A percentile compares a stretch with the other conserved stretches of the same genome.
phyloP scores from a whole-genome alignment of 352 stramenopile species.

The Thalassiosira hispida region DNA sequence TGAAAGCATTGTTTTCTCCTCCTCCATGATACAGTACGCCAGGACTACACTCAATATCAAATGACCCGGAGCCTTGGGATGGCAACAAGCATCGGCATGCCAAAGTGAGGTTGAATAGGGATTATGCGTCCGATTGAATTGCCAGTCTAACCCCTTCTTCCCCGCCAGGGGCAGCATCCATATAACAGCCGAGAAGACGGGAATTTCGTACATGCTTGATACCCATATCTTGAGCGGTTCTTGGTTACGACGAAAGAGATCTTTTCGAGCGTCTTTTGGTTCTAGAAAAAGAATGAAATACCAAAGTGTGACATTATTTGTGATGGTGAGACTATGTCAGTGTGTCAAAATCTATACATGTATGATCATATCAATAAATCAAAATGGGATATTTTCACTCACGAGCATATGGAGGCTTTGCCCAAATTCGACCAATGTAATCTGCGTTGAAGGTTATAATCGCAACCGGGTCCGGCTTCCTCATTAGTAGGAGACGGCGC shows the following conservation, averaged over 20 bases:
- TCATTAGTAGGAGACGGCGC: slow-evolving; percentile 37
- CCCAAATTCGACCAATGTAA: slow-evolving; percentile 18
- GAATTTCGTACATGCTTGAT: slow-evolving; percentile 50
- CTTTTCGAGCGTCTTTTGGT: slow-evolving; percentile 5
- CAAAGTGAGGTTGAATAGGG: slow-evolving; percentile 20
- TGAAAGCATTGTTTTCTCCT: slow-evolving; percentile 33
- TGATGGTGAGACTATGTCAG: no score
- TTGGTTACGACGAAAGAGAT: slow-evolving; percentile 35
- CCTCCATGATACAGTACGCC: slow-evolving; percentile 40
- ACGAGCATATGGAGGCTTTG: not conserved
- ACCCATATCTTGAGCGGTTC: slow-evolving; percentile 56
- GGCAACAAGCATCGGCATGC: slow-evolving; percentile 33
- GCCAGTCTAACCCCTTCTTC: slow-evolving; percentile 24
- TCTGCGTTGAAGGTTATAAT: slow-evolving; percentile 60
- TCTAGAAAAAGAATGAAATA: not conserved
- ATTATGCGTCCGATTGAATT: slow-evolving; percentile 21
- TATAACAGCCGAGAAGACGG: slow-evolving; percentile 33
- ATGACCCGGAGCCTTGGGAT: slow-evolving; percentile 23
- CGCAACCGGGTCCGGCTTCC: slow-evolving; percentile 49
- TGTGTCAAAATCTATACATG: no score
- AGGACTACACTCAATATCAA: slow-evolving; percentile 41
- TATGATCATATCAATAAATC: no score
- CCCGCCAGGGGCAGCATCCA: slow-evolving; percentile 40
- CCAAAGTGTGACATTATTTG: not conserved
- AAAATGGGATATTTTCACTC: not conserved